These are phyloP conservation scores for Tylopilus intermedius DNA, from an alignment of 768 basidiomycete genomes.

Conservation along the genomic window DNA sequence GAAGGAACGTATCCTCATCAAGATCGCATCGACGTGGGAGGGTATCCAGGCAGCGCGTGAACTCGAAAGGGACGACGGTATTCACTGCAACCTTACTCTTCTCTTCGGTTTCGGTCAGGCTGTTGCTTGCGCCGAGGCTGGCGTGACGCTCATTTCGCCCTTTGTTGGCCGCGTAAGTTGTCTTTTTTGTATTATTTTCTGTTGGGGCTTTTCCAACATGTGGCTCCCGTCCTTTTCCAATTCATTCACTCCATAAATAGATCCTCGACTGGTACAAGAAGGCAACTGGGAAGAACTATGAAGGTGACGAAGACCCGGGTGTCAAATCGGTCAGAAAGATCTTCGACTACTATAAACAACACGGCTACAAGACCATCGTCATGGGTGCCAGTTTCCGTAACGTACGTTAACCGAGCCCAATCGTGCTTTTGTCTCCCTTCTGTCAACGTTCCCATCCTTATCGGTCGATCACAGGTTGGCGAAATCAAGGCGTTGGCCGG, in stretches of 20 bases:
- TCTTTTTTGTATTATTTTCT: not conserved
- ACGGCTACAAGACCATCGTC: constrained; percentile 97
- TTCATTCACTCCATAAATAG: constrained; percentile 34
- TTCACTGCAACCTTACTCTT: constrained; percentile 99
- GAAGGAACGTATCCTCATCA: constrained; percentile 95
- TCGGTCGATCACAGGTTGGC: constrained; percentile 48
- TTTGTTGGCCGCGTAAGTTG: constrained; percentile 90
- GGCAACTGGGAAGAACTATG: constrained; percentile 77
- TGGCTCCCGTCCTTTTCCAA: constrained; percentile 1
- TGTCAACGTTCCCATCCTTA: not conserved
- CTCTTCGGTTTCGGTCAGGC: constrained; percentile 99
- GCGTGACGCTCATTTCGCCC: constrained; percentile 97
- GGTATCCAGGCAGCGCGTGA: constrained; percentile 98
- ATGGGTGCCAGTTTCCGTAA: constrained; percentile 99
- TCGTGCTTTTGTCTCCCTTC: not conserved
- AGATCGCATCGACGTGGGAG: constrained; percentile 99
- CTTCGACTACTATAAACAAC: constrained; percentile 99
- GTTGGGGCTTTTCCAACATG: constrained; percentile 12
- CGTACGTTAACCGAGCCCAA: constrained; percentile 41
- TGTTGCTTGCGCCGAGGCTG: constrained; percentile 97
- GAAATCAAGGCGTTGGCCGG: constrained; percentile 96
- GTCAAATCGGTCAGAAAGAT: constrained; percentile 94
- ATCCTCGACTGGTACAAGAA: constrained; percentile 99
- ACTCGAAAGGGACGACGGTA: constrained; percentile 86
- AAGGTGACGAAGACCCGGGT: constrained; percentile 91